Base-by-base conservation (phyloP, 2,329 filamentous ascomycete species). In the Aureobasidium sp. region DNA sequence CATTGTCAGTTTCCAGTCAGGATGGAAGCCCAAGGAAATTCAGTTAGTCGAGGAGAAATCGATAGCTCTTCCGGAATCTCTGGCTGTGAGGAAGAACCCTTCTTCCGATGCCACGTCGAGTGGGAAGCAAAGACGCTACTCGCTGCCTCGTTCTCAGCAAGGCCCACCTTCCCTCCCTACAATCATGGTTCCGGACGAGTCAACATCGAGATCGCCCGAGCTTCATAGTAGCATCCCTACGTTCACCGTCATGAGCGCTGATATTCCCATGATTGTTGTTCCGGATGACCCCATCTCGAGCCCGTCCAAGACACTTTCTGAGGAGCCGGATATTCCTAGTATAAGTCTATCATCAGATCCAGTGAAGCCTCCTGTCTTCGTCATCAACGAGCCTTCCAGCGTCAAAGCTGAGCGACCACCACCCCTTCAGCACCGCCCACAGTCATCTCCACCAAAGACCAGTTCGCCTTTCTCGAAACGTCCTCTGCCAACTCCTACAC, bases 1-100 rank as follows among this genome's bases (percentile, higher is more conserved):
- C 65, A 97, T 97, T 80, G 93, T 97, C 81, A 97, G 93, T 82
- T 97, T 97, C 81, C 84, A 96, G 76, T 84, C 84, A 70, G 84
- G 88, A 72, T 96, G 90, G 86, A 88, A 86, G 80, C 83, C 86
- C 72, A 84, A 83, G 72, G 86, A 89, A 73, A 80, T 88, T 81
- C 87, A 91, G 84, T 76, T 84, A 78, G 88, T 87, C 75, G 75
- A 78, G 62, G 74, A 76, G 34, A 52, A 50, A 25, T 36, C 41
- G 4, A 45, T 27, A 13, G 29, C 1, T 41, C 25, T 61, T 3
- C 59, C 48, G 2, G 50, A 61, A 0, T 55, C n/a, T 32, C n/a
- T 61, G 41, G 29, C 59, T 2, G 42, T 61, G n/a, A 50, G 59
- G 11, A 45, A 42, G 27, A 49, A 29, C 2, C 13, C 59, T 16